Evolutionary conservation across 106 monocot genomes (phyloP), one percentile per base, ranked within the genome.

Genomic region (Dendrobium nobile): DNA sequence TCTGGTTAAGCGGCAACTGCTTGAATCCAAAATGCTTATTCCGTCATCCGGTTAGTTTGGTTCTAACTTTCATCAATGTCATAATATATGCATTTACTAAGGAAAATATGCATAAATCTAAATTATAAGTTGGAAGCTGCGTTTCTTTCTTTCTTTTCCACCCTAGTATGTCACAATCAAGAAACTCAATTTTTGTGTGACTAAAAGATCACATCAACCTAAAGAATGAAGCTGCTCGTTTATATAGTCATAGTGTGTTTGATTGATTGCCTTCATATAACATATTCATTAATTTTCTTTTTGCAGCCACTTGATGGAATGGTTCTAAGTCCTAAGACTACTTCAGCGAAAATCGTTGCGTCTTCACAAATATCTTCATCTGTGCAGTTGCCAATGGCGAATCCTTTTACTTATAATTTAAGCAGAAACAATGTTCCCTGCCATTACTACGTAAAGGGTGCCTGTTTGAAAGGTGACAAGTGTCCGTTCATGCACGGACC

Each of bases 231-330:
- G 22, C 22, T 24, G 22, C 64, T 51, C 16, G 51, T 51, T 51
- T 51, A 3, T 65, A 26, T 65, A 22, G 64, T 65, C 3, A 4
- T 11, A 5, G 4, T n/a, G 18, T 22, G 6, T 26, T 28, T 28
- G 13, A 7, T 68, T 68, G 68, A 37, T 10, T 27, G 10, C 13
- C n/a, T 70, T 70, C n/a, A 2, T 4, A 37, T 31, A 37, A 4
- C 33, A 31, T 13, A 70, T 70, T 70, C 37, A 37, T 74, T 61
- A 41, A 55, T 77, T 13, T 74, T 80, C 19, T 68, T 51, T 80
- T 80, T 91, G 54, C 91, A 96, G 96, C 93, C 96, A 10, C 88
- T 96, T 31, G 96, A 96, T 82, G 82, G 88, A 75, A 19, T 87
- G 72, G 37, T 84, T 78, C 82, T 81, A 45, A 67, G n/a, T 61